phyloP scores from a whole-genome alignment of 2,329 filamentous ascomycete species.

The Cladosporium cucumerinum region DNA sequence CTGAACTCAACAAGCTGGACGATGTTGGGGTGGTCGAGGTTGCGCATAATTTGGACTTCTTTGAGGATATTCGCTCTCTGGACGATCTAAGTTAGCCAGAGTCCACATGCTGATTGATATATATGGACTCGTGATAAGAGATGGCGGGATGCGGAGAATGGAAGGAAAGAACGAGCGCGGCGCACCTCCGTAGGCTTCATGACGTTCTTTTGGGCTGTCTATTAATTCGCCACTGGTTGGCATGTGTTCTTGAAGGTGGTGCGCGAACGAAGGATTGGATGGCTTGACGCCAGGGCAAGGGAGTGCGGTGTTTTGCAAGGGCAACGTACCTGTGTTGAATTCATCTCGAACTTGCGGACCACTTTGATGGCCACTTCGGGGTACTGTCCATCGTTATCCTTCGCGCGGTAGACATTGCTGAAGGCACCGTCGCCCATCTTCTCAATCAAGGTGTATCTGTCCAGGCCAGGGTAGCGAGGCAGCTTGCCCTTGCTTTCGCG shows the following conservation, averaged over 20 bases:
- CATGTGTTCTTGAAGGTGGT: slow-evolving; percentile 13
- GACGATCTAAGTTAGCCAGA: slow-evolving; percentile 18
- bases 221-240: slow-evolving; percentile 17
- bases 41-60: slow-evolving; percentile 98
- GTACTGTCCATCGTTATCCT: slow-evolving; percentile 67
- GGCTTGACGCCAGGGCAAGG: neutral
- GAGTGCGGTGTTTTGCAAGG: neutral
- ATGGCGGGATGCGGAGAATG: slow-evolving; percentile 21
- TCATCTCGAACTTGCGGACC: slow-evolving; percentile 98
- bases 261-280: slow-evolving; percentile 1
- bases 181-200: slow-evolving; percentile 98
- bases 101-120: slow-evolving; percentile 17
- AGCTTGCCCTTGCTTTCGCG: slow-evolving; percentile 81
- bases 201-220: slow-evolving; percentile 50
- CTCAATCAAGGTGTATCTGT: slow-evolving; percentile 80
- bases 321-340: slow-evolving; percentile 88
- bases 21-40: slow-evolving; percentile 93
- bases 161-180: slow-evolving; percentile 29
- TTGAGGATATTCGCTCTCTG: slow-evolving; percentile 97
- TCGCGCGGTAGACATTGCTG: slow-evolving; percentile 94
- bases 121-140: slow-evolving; percentile 6
- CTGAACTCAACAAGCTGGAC: slow-evolving; percentile 90
- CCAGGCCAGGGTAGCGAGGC: slow-evolving; percentile 78
- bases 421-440: slow-evolving; percentile 99
- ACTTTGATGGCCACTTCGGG: slow-evolving; percentile 89